Evolutionary conservation across 257 asterid genomes (phyloP), one percentile per base, ranked within the genome.

Genomic region (Striga asiatica): DNA sequence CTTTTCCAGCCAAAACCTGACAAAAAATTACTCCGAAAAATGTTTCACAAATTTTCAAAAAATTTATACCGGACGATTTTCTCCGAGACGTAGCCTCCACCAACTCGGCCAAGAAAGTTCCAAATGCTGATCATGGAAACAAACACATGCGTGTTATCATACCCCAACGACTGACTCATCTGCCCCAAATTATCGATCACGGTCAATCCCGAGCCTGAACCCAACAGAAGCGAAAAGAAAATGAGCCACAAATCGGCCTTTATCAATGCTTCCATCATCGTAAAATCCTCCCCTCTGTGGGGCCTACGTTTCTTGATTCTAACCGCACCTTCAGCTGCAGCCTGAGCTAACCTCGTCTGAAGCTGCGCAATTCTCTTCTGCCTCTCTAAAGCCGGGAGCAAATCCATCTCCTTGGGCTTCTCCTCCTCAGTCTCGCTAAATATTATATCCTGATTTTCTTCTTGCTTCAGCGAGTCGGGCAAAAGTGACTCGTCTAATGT

Each of bases 251-350:
- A 66, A 69, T 78, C 88, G 0, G 85, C 88, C 65, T 80, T 79
- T 10, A 69, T 68, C 64, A 75, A 53, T 12, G 88, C 88, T 66
- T 83, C 83, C 54, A 29, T 65, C 69, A 75, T 54, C 27, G 85
- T 75, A 66, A 75, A 79, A 37, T 82, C 83, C 71, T 79, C 93
- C 12, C 93, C 88, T 28, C 84, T 73, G 24, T 20, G 84, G 2
- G 87, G 88, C 73, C 80, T 67, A 53, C 76, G 62, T 51, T 66
- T 61, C 64, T 77, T 79, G 58, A 74, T 69, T 62, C 84, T 70
- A 14, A 79, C 84, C 0, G 88, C 93, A 50, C 93, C 93, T 64
- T 70, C 82, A 1, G 92, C 92, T 18, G 92, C 93, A 5, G 88
- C 85, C 68, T 77, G 83, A 4, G 82, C 78, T 29, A 79, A 71